phyloP scores from a whole-genome alignment of 202 grass and related monocot species.

The Carex sylvatica region DNA sequence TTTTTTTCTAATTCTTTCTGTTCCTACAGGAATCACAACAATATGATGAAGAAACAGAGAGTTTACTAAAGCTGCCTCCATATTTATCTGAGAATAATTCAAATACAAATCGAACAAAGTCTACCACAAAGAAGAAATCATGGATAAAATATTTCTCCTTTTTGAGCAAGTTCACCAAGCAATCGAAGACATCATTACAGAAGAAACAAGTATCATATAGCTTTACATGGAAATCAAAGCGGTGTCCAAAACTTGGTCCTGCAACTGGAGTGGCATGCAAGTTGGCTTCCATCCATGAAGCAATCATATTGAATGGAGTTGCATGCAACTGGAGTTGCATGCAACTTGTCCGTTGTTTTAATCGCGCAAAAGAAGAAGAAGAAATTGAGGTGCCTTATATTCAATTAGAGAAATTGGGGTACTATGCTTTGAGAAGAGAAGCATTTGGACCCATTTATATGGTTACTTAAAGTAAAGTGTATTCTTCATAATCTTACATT shows the following conservation, averaged over 20 bases:
- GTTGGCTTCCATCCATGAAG: slow-evolving; percentile 22
- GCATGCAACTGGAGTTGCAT: slow-evolving; percentile 30
- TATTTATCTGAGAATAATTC: background rate
- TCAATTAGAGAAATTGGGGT: slow-evolving; percentile 45
- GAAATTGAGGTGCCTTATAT: slow-evolving; percentile 39
- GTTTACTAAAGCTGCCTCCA: background rate
- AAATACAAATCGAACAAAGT: slow-evolving; percentile 6
- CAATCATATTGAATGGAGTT: too few relatives aligned
- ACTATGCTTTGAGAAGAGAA: slow-evolving; percentile 36
- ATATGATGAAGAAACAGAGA: background rate
- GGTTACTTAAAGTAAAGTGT: slow-evolving; percentile 34
- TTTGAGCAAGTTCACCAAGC: slow-evolving; percentile 42
- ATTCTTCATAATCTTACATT: background rate
- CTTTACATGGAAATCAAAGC: slow-evolving; percentile 19
- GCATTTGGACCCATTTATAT: slow-evolving; percentile 49
- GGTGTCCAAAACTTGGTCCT: background rate
- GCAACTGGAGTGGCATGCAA: slow-evolving; percentile 32
- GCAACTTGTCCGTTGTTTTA: background rate
- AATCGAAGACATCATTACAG: slow-evolving; percentile 18
- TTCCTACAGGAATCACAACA: background rate
- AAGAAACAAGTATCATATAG: slow-evolving; percentile 9
- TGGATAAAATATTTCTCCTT: slow-evolving; percentile 36
- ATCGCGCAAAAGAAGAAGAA: background rate
- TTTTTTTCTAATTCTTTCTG: background rate
- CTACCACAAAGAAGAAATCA: slow-evolving; percentile 29